Conservation (phyloP, 192 early-diverging fungal genomes). For the Gonapodya sp. region DNA sequence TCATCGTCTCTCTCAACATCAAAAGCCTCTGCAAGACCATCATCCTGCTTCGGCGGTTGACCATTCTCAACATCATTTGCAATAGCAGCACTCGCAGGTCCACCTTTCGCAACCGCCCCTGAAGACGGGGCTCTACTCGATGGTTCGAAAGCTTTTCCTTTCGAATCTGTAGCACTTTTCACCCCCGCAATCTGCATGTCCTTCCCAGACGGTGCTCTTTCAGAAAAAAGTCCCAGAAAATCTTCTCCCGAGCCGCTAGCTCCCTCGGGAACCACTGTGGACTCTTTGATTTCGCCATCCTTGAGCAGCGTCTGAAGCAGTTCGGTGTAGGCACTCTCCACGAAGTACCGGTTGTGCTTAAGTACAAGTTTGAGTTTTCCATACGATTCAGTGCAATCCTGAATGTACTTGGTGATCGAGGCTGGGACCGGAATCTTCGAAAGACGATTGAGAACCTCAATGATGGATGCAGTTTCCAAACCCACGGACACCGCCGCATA, state of each 20-base stretch:
- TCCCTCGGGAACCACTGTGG: background rate
- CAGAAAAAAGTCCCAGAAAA: constrained; percentile 28
- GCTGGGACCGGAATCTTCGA: constrained; percentile 80
- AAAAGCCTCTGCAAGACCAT: background rate
- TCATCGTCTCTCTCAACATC: constrained; percentile 41
- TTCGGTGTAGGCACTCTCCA: constrained; percentile 79
- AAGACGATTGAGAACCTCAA: constrained; percentile 78
- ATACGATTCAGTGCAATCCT: constrained; percentile 71
- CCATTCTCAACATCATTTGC: background rate
- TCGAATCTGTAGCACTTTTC: constrained; percentile 17
- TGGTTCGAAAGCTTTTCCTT: constrained; percentile 32
- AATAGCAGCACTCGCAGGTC: background rate
- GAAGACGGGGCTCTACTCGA: too few species aligned
- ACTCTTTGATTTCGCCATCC: constrained; percentile 27
- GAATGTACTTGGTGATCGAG: constrained; percentile 63
- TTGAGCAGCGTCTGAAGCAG: constrained; percentile 69
- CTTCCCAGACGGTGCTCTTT: constrained; percentile 52
- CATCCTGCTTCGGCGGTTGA: background rate
- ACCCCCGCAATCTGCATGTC: constrained; percentile 53
- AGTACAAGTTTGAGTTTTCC: constrained; percentile 96
- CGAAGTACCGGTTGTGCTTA: constrained; percentile 87
- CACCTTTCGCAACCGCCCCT: background rate
- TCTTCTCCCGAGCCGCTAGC: background rate
- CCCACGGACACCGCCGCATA: constrained; percentile 98
- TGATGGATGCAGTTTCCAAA: constrained; percentile 80